phyloP scores from a whole-genome alignment of 2,329 filamentous ascomycete genomes.

The Pseudocercospora macadamiae region DNA sequence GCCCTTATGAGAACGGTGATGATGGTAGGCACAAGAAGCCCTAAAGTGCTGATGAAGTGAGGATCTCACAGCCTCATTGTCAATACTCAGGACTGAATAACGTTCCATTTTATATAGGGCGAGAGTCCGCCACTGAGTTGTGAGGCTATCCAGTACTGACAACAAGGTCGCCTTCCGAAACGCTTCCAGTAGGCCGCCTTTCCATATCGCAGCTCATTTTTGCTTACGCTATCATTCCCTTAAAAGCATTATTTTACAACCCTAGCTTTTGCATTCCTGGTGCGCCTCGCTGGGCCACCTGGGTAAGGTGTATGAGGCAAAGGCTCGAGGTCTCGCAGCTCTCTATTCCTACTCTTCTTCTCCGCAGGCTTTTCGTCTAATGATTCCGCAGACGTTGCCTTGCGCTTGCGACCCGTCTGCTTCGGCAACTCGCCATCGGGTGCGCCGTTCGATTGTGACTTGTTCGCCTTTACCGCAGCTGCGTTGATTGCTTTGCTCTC shows the following conservation, averaged over 20 bases:
- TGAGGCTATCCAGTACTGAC: neutral
- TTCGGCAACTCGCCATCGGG: neutral
- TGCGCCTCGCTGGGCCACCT: constrained; percentile 24
- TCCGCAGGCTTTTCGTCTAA: constrained; percentile 1
- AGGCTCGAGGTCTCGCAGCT: constrained; percentile 11
- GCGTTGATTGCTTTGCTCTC: neutral
- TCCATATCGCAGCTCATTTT: neutral
- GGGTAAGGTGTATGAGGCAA: constrained; percentile 8
- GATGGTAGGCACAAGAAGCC: constrained; percentile 41
- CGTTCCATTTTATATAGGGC: too few relatives aligned
- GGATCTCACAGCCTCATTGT: too few relatives aligned
- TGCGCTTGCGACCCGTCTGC: constrained; percentile 12
- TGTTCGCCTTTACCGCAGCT: constrained; percentile 10
- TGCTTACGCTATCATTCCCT: too few relatives aligned
- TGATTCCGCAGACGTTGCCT: constrained; percentile 9
- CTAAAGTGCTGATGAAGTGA: too few relatives aligned
- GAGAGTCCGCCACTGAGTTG: neutral
- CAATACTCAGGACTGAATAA: too few relatives aligned
- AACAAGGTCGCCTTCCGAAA: neutral
- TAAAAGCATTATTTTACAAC: constrained; percentile 17
- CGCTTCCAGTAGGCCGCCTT: neutral
- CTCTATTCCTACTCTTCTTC: constrained; percentile 19
- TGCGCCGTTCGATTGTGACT: neutral
- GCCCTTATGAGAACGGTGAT: constrained; percentile 41
- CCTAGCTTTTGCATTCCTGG: constrained; percentile 28